Percentiles rank a stretch among this genome's conserved stretches.
phyloP scores from a whole-genome alignment of 257 asterid species.

The Thymus mandschuricus region DNA sequence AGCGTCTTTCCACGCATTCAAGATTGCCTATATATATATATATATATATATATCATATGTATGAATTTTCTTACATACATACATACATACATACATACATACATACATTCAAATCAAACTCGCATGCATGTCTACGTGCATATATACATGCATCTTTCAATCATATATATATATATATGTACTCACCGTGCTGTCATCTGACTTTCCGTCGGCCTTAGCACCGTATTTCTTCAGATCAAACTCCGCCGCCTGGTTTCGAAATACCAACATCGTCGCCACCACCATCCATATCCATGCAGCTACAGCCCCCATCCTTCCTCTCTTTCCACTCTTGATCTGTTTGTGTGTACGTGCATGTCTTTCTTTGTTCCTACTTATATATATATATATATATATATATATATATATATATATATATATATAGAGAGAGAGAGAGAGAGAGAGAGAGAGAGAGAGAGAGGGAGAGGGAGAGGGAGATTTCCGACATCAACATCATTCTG shows the following conservation, averaged over 20 bases:
- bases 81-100: too few species aligned
- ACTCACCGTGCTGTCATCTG: background rate
- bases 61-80: too few species aligned
- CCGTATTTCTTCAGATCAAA: background rate
- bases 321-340: background rate
- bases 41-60: too few species aligned
- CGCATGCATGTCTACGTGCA: background rate
- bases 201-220: slow-evolving; percentile 14
- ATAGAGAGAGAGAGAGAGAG: too few species aligned
- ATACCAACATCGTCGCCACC: background rate
- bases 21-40: background rate
- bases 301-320: background rate
- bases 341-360: too few species aligned
- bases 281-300: background rate
- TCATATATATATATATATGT: background rate
- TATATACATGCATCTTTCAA: background rate
- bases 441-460: too few species aligned
- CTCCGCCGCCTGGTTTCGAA: background rate
- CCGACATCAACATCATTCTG: too few species aligned
- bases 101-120: too few species aligned
- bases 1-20: background rate
- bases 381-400: too few species aligned
- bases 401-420: too few species aligned
- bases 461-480: too few species aligned
- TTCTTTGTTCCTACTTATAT: too few species aligned